These are phyloP conservation scores for Boechera retrofracta DNA, from an alignment of 345 rosid species.

Conservation along the genomic window DNA sequence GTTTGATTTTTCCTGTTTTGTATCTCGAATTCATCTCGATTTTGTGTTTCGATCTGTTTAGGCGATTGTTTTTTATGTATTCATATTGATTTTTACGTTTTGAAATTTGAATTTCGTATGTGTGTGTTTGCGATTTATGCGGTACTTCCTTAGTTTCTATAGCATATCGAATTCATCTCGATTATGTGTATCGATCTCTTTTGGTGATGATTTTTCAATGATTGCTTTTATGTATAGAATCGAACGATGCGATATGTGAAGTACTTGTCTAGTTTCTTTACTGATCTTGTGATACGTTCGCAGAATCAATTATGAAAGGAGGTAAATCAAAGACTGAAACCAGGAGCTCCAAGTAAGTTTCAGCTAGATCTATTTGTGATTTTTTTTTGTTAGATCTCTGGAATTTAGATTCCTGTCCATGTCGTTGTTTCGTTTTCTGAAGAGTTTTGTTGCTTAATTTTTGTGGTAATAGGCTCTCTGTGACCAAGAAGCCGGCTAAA, in stretches of 20 bases:
- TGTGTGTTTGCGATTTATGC: background rate
- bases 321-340: slow-evolving; percentile 85
- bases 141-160: background rate
- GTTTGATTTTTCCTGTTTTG: background rate
- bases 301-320: slow-evolving; percentile 87
- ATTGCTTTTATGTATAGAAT: background rate
- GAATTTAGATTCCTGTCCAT: slow-evolving; percentile 38
- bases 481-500: slow-evolving; percentile 68
- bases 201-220: background rate
- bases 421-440: slow-evolving; percentile 7
- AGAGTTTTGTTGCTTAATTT: background rate
- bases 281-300: slow-evolving; percentile 42
- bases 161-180: background rate
- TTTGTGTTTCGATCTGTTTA: slow-evolving; percentile 1
- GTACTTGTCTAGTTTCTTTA: slow-evolving; percentile 4
- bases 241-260: background rate
- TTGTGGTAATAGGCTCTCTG: slow-evolving; percentile 62
- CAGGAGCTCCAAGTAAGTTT: slow-evolving; percentile 72
- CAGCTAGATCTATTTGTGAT: background rate
- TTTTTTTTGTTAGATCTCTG: background rate
- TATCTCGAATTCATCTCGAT: slow-evolving; percentile 1
- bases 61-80: background rate
- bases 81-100: background rate
- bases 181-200: slow-evolving; percentile 1
- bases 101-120: background rate